Conservation (phyloP, 495 filamentous ascomycete species). For the Xylaria grammica region DNA sequence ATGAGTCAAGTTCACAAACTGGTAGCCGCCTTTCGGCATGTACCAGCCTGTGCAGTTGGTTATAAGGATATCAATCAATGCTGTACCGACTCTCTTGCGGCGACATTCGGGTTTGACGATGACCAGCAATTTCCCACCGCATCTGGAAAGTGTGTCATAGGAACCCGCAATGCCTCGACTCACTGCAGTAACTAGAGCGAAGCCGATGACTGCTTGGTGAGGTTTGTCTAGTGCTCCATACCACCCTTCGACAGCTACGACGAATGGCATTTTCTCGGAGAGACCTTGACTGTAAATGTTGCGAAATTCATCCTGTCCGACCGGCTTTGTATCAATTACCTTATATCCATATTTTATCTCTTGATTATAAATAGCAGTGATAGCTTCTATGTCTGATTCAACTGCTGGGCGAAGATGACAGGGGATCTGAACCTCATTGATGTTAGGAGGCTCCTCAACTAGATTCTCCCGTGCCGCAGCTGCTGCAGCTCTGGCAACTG, state of each 20-base stretch:
- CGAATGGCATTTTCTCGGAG: constrained; percentile 42
- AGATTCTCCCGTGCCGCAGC: neutral
- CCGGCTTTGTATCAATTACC: constrained; percentile 34
- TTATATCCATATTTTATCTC: constrained; percentile 41
- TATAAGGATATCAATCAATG: constrained; percentile 45
- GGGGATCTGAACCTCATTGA: constrained; percentile 32
- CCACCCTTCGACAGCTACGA: constrained; percentile 44
- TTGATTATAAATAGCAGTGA: constrained; percentile 44
- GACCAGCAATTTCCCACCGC: constrained; percentile 35
- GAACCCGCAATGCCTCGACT: constrained; percentile 25
- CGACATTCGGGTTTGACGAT: constrained; percentile 42
- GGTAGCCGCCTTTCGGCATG: constrained; percentile 29
- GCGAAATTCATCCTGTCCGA: constrained; percentile 27
- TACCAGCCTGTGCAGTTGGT: constrained; percentile 32
- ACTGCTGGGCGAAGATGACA: constrained; percentile 43
- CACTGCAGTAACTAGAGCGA: constrained; percentile 34
- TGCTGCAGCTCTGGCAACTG: neutral
- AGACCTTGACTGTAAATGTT: constrained; percentile 29
- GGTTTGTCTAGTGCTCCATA: neutral
- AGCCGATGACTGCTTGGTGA: constrained; percentile 36
- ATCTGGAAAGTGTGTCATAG: constrained; percentile 10
- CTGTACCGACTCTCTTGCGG: constrained; percentile 41
- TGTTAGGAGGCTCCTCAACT: constrained; percentile 10
- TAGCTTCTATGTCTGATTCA: constrained; percentile 33
- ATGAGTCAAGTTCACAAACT: constrained; percentile 35